phyloP scores from a whole-genome alignment of 2,329 filamentous ascomycete genomes.

The Talaromyces sp. region DNA sequence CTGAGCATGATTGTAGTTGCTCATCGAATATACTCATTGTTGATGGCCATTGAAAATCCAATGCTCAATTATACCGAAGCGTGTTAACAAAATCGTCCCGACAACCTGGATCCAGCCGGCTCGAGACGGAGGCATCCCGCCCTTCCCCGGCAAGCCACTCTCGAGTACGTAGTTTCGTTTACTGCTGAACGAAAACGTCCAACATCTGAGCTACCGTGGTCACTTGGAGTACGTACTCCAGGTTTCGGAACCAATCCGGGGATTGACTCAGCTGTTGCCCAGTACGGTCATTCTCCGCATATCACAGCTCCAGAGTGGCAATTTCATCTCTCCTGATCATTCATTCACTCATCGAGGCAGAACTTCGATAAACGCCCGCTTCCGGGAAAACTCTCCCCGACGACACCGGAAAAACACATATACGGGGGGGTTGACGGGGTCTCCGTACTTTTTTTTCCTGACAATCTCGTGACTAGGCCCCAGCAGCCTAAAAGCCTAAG shows the following conservation, averaged over 20 bases:
- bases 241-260: not conserved
- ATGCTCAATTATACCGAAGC: no score
- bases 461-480: not conserved
- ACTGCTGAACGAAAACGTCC: not conserved
- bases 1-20: not conserved
- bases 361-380: not conserved
- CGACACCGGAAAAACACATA: not conserved
- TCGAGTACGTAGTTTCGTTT: not conserved
- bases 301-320: conserved; percentile 5
- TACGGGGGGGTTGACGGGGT: no score
- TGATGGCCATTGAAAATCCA: not conserved
- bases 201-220: not conserved
- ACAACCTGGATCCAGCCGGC: conserved; percentile 7
- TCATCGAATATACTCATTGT: no score
- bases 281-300: conserved; percentile 8
- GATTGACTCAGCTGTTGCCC: not conserved
- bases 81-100: conserved; percentile 4
- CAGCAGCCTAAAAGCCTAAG: not conserved
- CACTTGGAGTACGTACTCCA: not conserved
- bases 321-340: not conserved
- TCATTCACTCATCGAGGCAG: not conserved
- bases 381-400: not conserved
- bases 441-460: not conserved
- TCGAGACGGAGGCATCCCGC: conserved; percentile 3
- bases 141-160: not conserved